Evolutionary conservation across 1,284 basidiomycete species (phyloP).

Genomic region (Singerocomus inundabilis): DNA sequence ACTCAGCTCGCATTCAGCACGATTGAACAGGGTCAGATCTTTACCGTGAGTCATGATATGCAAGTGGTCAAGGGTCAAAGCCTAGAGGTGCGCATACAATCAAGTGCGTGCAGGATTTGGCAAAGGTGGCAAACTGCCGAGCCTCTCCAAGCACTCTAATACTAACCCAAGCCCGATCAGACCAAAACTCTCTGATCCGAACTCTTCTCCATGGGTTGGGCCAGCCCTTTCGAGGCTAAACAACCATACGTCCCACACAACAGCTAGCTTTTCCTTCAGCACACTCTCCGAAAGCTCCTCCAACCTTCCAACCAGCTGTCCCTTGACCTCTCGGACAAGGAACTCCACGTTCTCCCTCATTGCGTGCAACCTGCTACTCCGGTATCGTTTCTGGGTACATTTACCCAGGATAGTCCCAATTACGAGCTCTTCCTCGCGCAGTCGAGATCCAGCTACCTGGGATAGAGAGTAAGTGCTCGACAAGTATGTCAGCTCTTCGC

Average conservation of each 20-base stretch:
- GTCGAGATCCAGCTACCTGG: slow-evolving; percentile 49
- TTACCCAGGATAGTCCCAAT: slow-evolving; percentile 70
- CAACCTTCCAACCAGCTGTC: slow-evolving; percentile 41
- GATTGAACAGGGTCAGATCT: neutral
- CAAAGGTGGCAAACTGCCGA: slow-evolving; percentile 33
- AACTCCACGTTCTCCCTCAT: slow-evolving; percentile 60
- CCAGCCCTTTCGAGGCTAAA: slow-evolving; percentile 40
- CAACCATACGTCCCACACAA: slow-evolving; percentile 65
- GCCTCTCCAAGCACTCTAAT: slow-evolving; percentile 55
- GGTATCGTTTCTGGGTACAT: slow-evolving; percentile 57
- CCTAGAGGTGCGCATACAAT: neutral
- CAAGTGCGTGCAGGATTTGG: slow-evolving; percentile 5
- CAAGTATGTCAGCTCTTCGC: slow-evolving; percentile 66
- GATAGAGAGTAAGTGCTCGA: slow-evolving; percentile 67
- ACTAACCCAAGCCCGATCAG: slow-evolving; percentile 59
- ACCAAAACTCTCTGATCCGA: slow-evolving; percentile 68
- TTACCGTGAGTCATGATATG: slow-evolving; percentile 24
- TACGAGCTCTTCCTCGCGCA: slow-evolving; percentile 72
- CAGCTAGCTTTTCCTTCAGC: slow-evolving; percentile 44
- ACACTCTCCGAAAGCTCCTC: slow-evolving; percentile 29
- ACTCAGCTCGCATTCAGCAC: slow-evolving; percentile 7
- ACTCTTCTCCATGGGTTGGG: slow-evolving; percentile 20
- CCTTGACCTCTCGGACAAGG: slow-evolving; percentile 52
- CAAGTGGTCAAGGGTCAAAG: neutral
- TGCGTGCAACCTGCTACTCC: slow-evolving; percentile 56